Base-by-base conservation (phyloP, 495 filamentous ascomycete genomes). In the Lophiotrema nucula region DNA sequence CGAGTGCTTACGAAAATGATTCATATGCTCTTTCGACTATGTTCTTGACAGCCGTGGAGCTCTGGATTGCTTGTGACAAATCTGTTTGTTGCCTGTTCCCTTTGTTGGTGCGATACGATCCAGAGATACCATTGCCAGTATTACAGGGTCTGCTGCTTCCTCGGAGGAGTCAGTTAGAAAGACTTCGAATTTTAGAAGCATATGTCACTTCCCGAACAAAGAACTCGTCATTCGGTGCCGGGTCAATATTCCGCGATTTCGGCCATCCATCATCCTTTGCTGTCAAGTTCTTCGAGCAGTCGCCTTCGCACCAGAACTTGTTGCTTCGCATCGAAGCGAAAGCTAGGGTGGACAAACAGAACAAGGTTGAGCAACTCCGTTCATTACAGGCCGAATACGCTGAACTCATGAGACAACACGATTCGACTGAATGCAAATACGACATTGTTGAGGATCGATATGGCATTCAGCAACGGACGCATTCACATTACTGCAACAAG, bases 51-150 rank as follows among this genome's bases (percentile, higher is more conserved):
- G 66, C 80, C 3, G 66, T 87, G 51, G 83, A 88, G 23, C 56
- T 88, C 0, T 89, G 85, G 85, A 64, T 85, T 31, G 81, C 81
- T 16, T 70, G 73, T 42, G 86, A 89, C 58, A 79, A 72, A 47
- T 70, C 72, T 11, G 79, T 81, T 0, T 71, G 74, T 10, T 19
- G 51, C 1, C 49, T 63, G 0, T 71, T 73, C 47, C 53, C 65
- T 0, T 46, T 85, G 4, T 60, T 89, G 0, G 41, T 26, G 0
- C 67, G 84, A 0, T 88, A 85, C 60, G 67, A 78, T 13, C 71
- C 79, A 0, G 76, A 71, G 1, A 69, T 88, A 33, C 72, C 75
- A 0, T 13, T 48, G 0, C 55, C 42, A 4, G n/a, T 78, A 1
- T 71, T 88, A 4, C 28, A 79, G 11, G 67, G 71, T 0, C 66